Evolutionary conservation across 345 rosid species (phyloP), one percentile per base, ranked within the genome.

Genomic region (Mangifera indica): DNA sequence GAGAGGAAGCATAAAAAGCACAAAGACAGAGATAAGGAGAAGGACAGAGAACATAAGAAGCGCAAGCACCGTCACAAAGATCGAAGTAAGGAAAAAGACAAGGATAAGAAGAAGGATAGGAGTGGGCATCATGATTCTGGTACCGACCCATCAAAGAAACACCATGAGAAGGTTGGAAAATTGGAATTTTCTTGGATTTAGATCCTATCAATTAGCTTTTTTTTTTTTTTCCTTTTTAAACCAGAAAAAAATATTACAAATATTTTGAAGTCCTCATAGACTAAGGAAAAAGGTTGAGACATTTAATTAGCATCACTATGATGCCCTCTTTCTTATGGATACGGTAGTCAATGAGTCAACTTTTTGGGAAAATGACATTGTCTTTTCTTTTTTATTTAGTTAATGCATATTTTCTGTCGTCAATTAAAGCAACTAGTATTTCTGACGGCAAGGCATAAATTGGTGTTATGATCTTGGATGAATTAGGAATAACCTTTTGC

Each of bases 1-100:
- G 95, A 91, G 72, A 86, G 93, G 86, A 94, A 89, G 84, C 98
- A 87, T 83, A 94, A 86, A 81, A 94, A 89, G 81, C 93, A 83
- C 82, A 94, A 72, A 81, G 97, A 94, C 74, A 89, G 81, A 73
- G 97, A 90, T 65, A 90, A 87, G 82, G 97, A 87, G 51, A 92
- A 91, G 77, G 94, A 95, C 75, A 88, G 83, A 87, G 96, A 88
- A 84, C 96, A 89, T 78, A 91, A 89, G 92, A 90, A 87, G 86
- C 97, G 83, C 79, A 94, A 88, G 73, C 97, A 87, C 79, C 87
- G 85, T 63, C 98, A 87, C 73, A 91, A 87, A 85, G 97, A 88
- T 76, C 85, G 91, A 72, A 89, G 84, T 79, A 92, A 90, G 80
- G 94, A 91, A 48, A 91, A 87, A 74, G 92, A 91, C 71, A 89